Conservation (phyloP, 2,329 filamentous ascomycete species). For the Incumbomyces lentus region DNA sequence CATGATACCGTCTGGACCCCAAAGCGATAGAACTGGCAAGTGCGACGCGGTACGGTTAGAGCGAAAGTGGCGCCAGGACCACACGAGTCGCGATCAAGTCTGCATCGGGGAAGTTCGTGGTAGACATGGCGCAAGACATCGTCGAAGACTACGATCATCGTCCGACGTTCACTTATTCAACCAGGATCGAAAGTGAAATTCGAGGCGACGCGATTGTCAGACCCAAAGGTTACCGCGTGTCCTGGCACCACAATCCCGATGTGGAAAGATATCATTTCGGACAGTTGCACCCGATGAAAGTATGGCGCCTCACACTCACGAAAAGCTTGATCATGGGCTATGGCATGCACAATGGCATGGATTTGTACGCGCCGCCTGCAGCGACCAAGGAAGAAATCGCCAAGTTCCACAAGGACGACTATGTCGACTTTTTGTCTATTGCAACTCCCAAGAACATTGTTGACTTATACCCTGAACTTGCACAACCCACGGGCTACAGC, state of each 20-base stretch:
- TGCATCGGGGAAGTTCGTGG: too few relatives aligned
- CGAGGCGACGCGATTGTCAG: conserved; percentile 60
- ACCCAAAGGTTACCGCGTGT: conserved; percentile 81
- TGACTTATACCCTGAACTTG: conserved; percentile 31
- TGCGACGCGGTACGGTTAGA: too few relatives aligned
- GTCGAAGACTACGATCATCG: conserved; percentile 17
- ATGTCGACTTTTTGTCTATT: conserved; percentile 75
- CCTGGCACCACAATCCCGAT: conserved; percentile 87
- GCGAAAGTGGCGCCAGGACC: too few relatives aligned
- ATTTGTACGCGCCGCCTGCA: conserved; percentile 73
- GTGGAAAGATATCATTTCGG: conserved; percentile 98
- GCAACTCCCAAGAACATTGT: conserved; percentile 62
- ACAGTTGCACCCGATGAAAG: conserved; percentile 96
- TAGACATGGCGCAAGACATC: conserved; percentile 11
- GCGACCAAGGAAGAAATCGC: conserved; percentile 82
- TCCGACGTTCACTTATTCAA: conserved; percentile 38
- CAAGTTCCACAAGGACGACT: conserved; percentile 78
- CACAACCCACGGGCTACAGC: conserved; percentile 16
- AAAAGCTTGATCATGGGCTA: conserved; percentile 92
- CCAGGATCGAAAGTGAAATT: conserved; percentile 44
- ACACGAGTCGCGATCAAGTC: too few relatives aligned
- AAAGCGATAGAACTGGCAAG: too few relatives aligned
- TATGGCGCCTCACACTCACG: conserved; percentile 88
- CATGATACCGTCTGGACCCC: too few relatives aligned
- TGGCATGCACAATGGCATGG: conserved; percentile 94